A percentile compares a stretch with the other conserved stretches of the same genome.
Evolutionary conservation across 1,284 basidiomycete genomes (phyloP).

Genomic region (Tylopilus sp.): DNA sequence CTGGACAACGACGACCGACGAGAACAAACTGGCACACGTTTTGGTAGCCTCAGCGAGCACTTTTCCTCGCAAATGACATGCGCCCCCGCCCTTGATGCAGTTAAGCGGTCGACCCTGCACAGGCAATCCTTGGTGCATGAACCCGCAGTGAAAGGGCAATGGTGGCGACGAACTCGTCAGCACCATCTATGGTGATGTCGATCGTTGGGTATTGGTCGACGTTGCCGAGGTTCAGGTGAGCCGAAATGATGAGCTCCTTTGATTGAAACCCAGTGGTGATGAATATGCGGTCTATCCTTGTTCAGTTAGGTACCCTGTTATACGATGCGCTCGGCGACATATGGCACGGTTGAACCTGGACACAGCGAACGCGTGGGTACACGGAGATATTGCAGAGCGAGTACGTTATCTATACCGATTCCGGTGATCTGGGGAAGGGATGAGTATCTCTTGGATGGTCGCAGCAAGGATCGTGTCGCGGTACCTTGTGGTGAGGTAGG

Average conservation of each 20-base stretch:
- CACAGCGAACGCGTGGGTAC: conserved; percentile 2
- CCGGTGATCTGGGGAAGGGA: conserved; percentile 69
- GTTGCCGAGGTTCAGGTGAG: conserved; percentile 82
- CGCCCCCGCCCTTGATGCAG: conserved; percentile 97
- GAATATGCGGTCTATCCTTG: conserved; percentile 73
- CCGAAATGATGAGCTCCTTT: conserved; percentile 90
- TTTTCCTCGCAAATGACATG: too few relatives aligned
- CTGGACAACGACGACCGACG: background rate
- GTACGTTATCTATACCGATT: conserved; percentile 72
- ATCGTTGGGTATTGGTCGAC: conserved; percentile 87
- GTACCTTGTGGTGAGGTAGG: conserved; percentile 76
- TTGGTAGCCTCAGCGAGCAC: conserved; percentile 95
- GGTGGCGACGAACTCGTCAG: conserved; percentile 79
- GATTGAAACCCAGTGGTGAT: conserved; percentile 92
- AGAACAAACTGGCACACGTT: conserved; percentile 44
- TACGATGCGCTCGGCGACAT: conserved; percentile 93
- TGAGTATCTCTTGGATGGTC: conserved; percentile 3
- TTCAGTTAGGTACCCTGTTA: conserved; percentile 80
- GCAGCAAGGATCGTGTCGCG: conserved; percentile 20
- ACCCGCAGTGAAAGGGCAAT: conserved; percentile 27
- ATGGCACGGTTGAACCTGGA: conserved; percentile 91
- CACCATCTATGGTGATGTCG: conserved; percentile 96
- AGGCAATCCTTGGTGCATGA: conserved; percentile 5
- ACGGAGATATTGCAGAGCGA: background rate
- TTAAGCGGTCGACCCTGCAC: conserved; percentile 85